Percentiles rank a stretch among this genome's conserved stretches.
Evolutionary conservation across 805 yeast species (phyloP).

Genomic region (Candida easanensis): DNA sequence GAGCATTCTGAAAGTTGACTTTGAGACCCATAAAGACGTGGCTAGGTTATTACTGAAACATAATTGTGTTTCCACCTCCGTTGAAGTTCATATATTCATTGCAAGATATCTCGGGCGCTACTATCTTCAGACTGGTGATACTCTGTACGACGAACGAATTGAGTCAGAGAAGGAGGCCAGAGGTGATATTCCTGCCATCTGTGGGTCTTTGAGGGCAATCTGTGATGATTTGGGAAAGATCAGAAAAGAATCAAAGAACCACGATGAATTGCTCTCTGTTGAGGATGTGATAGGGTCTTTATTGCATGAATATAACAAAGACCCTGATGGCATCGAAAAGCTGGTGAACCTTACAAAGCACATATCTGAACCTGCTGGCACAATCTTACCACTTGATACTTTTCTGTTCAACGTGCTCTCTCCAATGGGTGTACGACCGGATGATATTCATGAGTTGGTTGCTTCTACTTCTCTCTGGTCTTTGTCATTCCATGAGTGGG

Average conservation of each 20-base stretch:
- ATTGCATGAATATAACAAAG: constrained; percentile 27
- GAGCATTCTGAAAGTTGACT: constrained; percentile 4
- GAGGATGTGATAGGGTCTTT: constrained; percentile 42
- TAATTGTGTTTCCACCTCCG: background rate
- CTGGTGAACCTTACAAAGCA: constrained; percentile 17
- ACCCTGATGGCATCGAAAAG: constrained; percentile 10
- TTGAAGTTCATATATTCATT: constrained; percentile 13
- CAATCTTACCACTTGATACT: constrained; percentile 14
- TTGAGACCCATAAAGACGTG: constrained; percentile 12
- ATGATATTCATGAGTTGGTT: background rate
- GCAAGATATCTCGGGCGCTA: constrained; percentile 23
- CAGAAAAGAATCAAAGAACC: constrained; percentile 2
- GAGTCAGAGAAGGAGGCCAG: constrained; percentile 14
- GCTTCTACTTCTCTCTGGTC: background rate
- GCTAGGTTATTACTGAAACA: constrained; percentile 15
- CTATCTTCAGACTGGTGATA: constrained; percentile 22
- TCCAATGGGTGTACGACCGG: background rate
- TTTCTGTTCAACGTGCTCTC: constrained; percentile 16
- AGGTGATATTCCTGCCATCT: constrained; percentile 20
- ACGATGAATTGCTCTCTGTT: constrained; percentile 27
- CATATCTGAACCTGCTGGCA: constrained; percentile 6
- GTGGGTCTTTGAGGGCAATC: constrained; percentile 27
- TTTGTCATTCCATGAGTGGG: constrained; percentile 13
- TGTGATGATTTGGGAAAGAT: constrained; percentile 28
- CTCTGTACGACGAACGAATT: background rate